phyloP scores from a whole-genome alignment of 352 stramenopile species.

The Phytophthora melonis region DNA sequence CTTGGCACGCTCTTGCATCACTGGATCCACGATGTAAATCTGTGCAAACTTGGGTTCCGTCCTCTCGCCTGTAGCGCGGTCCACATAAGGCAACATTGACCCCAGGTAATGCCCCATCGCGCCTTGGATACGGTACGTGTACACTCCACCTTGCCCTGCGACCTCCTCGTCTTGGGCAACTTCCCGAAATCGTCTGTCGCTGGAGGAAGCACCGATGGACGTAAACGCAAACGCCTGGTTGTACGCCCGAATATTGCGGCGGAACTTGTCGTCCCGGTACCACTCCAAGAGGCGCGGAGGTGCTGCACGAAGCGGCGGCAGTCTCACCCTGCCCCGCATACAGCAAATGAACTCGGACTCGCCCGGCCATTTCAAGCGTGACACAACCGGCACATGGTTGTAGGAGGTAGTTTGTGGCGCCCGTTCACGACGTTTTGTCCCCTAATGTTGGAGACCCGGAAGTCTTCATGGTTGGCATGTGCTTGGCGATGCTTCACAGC shows the following conservation, averaged over 20 bases:
- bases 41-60: conserved; percentile 18
- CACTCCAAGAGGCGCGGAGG: background rate
- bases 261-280: background rate
- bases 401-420: background rate
- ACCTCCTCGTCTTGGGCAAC: background rate
- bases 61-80: background rate
- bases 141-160: background rate
- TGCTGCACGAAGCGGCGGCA: background rate
- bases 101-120: background rate
- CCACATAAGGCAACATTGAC: background rate
- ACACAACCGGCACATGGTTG: background rate
- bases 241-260: background rate
- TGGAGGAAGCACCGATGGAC: background rate
- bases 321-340: background rate
- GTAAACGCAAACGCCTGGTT: conserved; percentile 9
- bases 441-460: too few species aligned
- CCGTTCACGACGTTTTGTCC: background rate
- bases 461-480: too few species aligned
- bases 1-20: background rate
- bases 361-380: background rate
- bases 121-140: background rate
- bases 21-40: conserved; percentile 9
- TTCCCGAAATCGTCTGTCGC: background rate
- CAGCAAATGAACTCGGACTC: background rate
- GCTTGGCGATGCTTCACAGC: rapidly evolving